Evolutionary conservation across 1,284 basidiomycete genomes (phyloP).

Genomic region (Takashimella koratensis): DNA sequence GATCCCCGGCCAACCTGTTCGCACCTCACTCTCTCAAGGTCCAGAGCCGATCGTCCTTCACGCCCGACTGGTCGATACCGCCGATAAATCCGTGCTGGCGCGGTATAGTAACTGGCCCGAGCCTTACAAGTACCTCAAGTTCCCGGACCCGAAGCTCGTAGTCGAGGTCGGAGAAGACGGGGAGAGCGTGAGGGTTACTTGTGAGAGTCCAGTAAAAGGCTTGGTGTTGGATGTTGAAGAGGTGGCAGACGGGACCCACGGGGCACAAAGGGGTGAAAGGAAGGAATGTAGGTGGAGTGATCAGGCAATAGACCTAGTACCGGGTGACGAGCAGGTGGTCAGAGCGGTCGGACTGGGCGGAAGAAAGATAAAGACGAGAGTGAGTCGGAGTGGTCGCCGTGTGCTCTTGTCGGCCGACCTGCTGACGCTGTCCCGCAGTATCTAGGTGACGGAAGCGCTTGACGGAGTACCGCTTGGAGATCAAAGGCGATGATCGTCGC

Average conservation of each 20-base stretch:
- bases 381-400: not conserved
- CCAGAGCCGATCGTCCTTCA: conserved; percentile 69
- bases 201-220: conserved; percentile 69
- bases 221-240: conserved; percentile 71
- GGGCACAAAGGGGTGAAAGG: too few relatives aligned
- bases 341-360: conserved; percentile 62
- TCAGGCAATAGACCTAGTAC: conserved; percentile 81
- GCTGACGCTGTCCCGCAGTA: conserved; percentile 1
- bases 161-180: conserved; percentile 53
- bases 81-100: conserved; percentile 58
- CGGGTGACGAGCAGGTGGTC: conserved; percentile 68
- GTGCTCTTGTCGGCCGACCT: not conserved
- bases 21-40: conserved; percentile 63
- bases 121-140: conserved; percentile 83
- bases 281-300: conserved; percentile 77
- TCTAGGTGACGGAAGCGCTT: conserved; percentile 14
- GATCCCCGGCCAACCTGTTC: conserved; percentile 63
- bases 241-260: conserved; percentile 52
- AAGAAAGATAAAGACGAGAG: conserved; percentile 59
- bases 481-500: too few relatives aligned
- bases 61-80: conserved; percentile 58
- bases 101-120: conserved; percentile 72
- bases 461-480: too few relatives aligned
- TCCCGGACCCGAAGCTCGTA: conserved; percentile 63
- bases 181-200: conserved; percentile 60